Conservation (phyloP, 2,329 filamentous ascomycete genomes). For the Fusarium multiceps region DNA sequence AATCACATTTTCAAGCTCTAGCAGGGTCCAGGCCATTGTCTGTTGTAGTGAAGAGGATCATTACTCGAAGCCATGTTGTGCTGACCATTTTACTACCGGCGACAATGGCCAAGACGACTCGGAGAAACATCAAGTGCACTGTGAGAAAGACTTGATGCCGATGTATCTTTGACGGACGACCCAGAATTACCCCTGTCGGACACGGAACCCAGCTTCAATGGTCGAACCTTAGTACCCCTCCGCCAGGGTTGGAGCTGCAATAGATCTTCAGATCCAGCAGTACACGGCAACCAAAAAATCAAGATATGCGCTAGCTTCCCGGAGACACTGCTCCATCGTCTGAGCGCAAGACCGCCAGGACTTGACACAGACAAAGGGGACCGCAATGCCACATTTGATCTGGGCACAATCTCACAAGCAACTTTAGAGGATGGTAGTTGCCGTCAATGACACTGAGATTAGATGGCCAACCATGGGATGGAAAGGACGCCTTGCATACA, state of each 20-base stretch:
- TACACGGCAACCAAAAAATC: slow-evolving; percentile 19
- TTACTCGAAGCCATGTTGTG: slow-evolving; percentile 14
- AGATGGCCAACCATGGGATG: neutral
- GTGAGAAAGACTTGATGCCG: slow-evolving; percentile 24
- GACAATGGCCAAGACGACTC: neutral
- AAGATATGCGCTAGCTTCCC: slow-evolving; percentile 20
- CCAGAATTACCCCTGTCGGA: slow-evolving; percentile 17
- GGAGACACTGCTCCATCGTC: slow-evolving; percentile 34
- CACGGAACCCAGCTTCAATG: slow-evolving; percentile 1
- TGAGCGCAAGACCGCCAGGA: neutral
- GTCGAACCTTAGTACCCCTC: slow-evolving; percentile 32
- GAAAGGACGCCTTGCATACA: neutral
- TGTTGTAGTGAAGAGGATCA: neutral
- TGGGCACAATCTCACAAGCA: slow-evolving; percentile 7
- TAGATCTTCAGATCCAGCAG: slow-evolving; percentile 40
- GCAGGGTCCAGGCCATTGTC: slow-evolving; percentile 21
- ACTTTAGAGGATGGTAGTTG: neutral
- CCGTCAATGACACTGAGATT: slow-evolving; percentile 12
- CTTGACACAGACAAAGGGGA: neutral
- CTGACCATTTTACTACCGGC: slow-evolving; percentile 15
- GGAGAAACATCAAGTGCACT: slow-evolving; percentile 21
- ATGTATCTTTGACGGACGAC: slow-evolving; percentile 12
- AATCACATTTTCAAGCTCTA: slow-evolving; percentile 32
- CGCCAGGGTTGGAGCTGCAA: slow-evolving; percentile 24
- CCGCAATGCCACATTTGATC: slow-evolving; percentile 9